Percentiles rank a stretch among this genome's conserved stretches.
Evolutionary conservation across 352 stramenopile genomes (phyloP).

Genomic region (Globisporangium apiculatum): DNA sequence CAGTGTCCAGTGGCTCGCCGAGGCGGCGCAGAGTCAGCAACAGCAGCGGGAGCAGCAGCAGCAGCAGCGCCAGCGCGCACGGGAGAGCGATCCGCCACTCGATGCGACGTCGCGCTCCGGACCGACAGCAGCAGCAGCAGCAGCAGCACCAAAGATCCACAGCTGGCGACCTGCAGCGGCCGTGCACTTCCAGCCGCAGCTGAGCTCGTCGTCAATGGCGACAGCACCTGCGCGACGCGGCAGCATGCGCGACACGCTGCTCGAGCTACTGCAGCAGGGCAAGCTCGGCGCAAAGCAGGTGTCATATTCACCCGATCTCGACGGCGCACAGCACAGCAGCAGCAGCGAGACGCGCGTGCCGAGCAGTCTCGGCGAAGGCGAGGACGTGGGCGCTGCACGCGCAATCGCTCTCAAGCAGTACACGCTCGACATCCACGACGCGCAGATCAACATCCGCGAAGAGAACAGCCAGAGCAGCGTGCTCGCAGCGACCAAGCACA

Average conservation of each 20-base stretch:
- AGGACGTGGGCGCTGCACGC: conserved; percentile 3
- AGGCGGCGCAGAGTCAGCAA: conserved; percentile 5
- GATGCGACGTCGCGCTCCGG: too few relatives aligned
- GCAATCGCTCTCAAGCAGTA: conserved; percentile 59
- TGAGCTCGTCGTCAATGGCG: not conserved
- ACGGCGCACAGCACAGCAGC: conserved; percentile 12
- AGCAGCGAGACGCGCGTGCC: conserved; percentile 8
- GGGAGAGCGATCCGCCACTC: not conserved
- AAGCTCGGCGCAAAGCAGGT: conserved; percentile 46
- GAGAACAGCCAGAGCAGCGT: conserved; percentile 59
- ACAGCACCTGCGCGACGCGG: conserved; percentile 14
- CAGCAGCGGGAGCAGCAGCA: conserved; percentile 3
- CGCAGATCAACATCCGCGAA: conserved; percentile 74
- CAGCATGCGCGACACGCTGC: conserved; percentile 50
- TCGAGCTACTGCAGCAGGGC: conserved; percentile 70
- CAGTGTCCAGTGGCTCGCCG: conserved; percentile 36
- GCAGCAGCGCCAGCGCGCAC: conserved; percentile 3
- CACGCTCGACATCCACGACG: conserved; percentile 68
- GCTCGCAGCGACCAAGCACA: conserved; percentile 64
- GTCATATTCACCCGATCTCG: conserved; percentile 5
- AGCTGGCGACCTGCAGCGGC: not conserved
- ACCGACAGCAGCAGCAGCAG: conserved; percentile 6
- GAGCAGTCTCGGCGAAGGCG: conserved; percentile 4
- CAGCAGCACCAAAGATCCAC: conserved; percentile 5
- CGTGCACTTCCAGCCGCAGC: not conserved